Base-by-base conservation (phyloP, 2,329 filamentous ascomycete genomes). In the Cadophora malorum region DNA sequence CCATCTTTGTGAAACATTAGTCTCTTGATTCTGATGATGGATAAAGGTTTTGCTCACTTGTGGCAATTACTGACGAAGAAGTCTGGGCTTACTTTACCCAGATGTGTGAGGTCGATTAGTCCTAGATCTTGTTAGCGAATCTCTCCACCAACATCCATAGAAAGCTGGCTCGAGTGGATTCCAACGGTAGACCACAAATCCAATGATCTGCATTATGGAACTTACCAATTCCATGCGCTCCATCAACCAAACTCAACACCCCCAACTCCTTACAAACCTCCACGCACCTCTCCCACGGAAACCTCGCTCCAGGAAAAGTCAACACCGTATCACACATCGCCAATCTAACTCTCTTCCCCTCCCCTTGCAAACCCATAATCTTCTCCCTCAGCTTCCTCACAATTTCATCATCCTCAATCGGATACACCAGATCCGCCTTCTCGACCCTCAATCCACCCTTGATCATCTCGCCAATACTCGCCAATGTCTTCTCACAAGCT, bases 11-110 rank as follows among this genome's bases (percentile, higher is more conserved):
- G 28, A 21, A 8, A 2, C 38, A 31, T 71, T 59, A 62, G 41
- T 45, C 41, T 19, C 16, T 38, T 47, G 23, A 47, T 14, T 47
- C 21, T 28, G 38, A 28, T 19, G 4, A 55, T 6, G 45, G 21
- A 45, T n/a, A 12, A 56, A 35, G 3, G 21, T 49, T 7, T 21
- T 12, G 21, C 87, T 93, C 94, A 97, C 83, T 97, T 97, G 81
- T 97, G 92, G 75, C 90, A 93, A 78, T 97, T 97, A 67, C 86
- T 91, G 10, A 95, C 86, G 76, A 96, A 93, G 80, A 97, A 97
- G 79, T 97, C 94, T 0, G 93, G 90, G 68, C 93, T 87, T 2
- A 93, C 81, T 6, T 79, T 78, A 0, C 77, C 73, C 9, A 97
- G 79, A 78, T 96, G 86, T 14, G 96, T 79, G 21, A 76, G 69